Evolutionary conservation across 345 rosid species (phyloP).

Genomic region (Aquilaria yunnanensis): DNA sequence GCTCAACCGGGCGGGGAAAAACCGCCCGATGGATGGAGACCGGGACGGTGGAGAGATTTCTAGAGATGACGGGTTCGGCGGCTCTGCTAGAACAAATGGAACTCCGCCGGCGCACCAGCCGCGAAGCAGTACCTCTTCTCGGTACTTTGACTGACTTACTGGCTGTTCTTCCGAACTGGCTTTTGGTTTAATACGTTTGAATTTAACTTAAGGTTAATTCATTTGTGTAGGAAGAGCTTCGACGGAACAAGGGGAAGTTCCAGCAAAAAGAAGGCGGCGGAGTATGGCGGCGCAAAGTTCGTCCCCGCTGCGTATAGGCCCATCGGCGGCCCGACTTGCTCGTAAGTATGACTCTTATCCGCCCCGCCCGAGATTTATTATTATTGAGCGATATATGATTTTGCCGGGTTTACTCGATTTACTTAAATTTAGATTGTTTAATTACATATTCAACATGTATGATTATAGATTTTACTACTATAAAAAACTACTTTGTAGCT

Average conservation of each 20-base stretch:
- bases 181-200: not conserved
- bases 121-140: conserved; percentile 14
- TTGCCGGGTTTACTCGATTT: too few species aligned
- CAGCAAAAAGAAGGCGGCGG: conserved; percentile 26
- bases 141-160: conserved; percentile 13
- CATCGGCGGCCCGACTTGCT: conserved; percentile 49
- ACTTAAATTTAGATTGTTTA: too few species aligned
- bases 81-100: conserved; percentile 19
- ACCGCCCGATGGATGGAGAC: not conserved
- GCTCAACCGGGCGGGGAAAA: conserved; percentile 16
- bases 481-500: too few species aligned
- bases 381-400: too few species aligned
- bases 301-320: conserved; percentile 35
- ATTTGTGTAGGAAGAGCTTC: conserved; percentile 31
- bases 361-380: not conserved
- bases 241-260: conserved; percentile 27
- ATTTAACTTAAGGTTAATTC: not conserved
- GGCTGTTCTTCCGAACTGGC: too few species aligned
- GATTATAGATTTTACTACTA: too few species aligned
- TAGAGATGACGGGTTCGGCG: conserved; percentile 11
- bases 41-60: not conserved
- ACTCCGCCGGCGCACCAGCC: conserved; percentile 34
- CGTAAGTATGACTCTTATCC: conserved; percentile 33
- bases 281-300: conserved; percentile 19
- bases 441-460: too few species aligned